Evolutionary conservation across 306 rosid species (phyloP).

Genomic region (Corylus americana): DNA sequence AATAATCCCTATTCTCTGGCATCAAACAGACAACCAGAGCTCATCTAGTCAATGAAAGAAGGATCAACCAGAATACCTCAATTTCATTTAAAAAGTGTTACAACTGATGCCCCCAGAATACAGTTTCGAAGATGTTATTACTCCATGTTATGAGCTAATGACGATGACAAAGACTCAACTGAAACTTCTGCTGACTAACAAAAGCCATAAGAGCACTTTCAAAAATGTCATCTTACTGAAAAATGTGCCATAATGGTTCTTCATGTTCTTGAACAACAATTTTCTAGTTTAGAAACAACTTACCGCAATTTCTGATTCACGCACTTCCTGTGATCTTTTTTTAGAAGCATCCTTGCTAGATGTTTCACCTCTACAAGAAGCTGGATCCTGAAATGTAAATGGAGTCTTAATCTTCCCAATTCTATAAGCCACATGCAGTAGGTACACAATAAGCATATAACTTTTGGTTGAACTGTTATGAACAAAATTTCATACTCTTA

Average conservation of each 20-base stretch:
- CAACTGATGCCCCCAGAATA: neutral
- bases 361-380: constrained; percentile 43
- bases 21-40: neutral
- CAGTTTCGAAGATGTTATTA: neutral
- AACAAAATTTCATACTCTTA: neutral
- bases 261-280: neutral
- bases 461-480: neutral
- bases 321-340: constrained; percentile 49
- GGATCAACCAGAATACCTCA: neutral
- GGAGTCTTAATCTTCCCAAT: constrained; percentile 18
- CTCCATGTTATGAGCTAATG: neutral
- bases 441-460: constrained; percentile 18
- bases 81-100: neutral
- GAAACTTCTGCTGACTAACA: neutral
- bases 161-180: neutral
- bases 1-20: neutral
- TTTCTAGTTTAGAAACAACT: constrained; percentile 20
- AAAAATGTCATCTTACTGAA: neutral
- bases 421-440: constrained; percentile 8
- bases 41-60: neutral
- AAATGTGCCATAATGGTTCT: neutral
- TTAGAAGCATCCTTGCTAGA: constrained; percentile 44
- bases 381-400: constrained; percentile 51
- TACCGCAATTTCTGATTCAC: constrained; percentile 47
- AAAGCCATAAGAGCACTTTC: neutral